Base-by-base conservation (phyloP, 75 land plant species). In the Selaginella tamariscina region DNA sequence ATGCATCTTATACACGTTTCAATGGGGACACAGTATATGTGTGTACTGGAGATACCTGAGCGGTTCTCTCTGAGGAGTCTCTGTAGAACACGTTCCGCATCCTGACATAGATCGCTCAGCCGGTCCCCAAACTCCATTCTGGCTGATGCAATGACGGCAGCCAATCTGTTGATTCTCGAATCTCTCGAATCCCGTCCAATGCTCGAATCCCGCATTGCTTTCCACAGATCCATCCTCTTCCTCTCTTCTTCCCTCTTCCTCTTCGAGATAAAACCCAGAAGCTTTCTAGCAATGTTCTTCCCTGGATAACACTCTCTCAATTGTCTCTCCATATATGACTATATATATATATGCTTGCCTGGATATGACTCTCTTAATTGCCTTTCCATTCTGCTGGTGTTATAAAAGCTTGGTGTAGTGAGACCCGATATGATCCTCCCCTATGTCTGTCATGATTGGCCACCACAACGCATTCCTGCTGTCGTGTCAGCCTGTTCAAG, bases 151-250 rank as follows among this genome's bases (percentile, higher is more conserved):
- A 39, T 39, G 49, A 39, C 49, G 11, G 49, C 49, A 39, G 49
- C 49, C 15, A 39, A 15, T 39, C 49, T 39, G 5, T 39, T 15
- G 11, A 39, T 15, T 5, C 49, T 39, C 5, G 49, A 39, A 39
- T 39, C 49, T 39, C 49, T 5, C 49, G n/a, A n/a, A n/a, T n/a
- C n/a, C n/a, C n/a, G n/a, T n/a, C n/a, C n/a, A n/a, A n/a, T n/a
- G 49, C 49, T 39, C 5, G 49, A 39, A 39, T 39, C 49, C 15
- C 49, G 49, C 49, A 39, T 39, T 5, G 49, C 49, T 39, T 39
- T 39, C 49, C 49, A 39, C 49, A 39, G 49, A 39, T 39, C 49
- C 49, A 39, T 39, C 49, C 49, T 5, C 49, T 39, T 39, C 49
- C 15, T 39, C 15, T 39, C 49, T 39, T 39, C 49, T 5, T 39